Evolutionary conservation across 2,329 filamentous ascomycete species (phyloP).

Genomic region (Monosporascus sp.): DNA sequence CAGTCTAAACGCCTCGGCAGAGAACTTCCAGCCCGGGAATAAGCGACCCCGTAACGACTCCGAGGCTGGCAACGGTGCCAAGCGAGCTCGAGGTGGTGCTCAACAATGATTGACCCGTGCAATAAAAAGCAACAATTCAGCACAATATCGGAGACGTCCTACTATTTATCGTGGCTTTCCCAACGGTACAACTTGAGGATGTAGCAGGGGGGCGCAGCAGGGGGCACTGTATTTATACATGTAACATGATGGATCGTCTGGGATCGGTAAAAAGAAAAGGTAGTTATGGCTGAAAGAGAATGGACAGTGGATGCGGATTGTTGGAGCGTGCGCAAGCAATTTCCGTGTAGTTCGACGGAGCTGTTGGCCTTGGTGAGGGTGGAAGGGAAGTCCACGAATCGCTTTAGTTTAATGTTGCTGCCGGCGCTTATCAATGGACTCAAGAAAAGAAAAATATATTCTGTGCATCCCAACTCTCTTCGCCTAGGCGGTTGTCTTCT

Average conservation of each 20-base stretch:
- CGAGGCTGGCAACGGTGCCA: slow-evolving; percentile 32
- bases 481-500: no score
- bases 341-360: no score
- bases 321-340: no score
- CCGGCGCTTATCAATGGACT: no score
- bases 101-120: slow-evolving; percentile 7
- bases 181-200: not conserved
- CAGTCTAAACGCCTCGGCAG: slow-evolving; percentile 44
- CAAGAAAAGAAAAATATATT: no score
- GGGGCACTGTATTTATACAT: slow-evolving; percentile 1
- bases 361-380: no score
- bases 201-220: not conserved
- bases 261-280: not conserved
- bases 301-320: not conserved
- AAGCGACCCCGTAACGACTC: slow-evolving; percentile 50
- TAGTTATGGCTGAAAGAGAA: not conserved
- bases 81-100: slow-evolving; percentile 31
- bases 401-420: no score
- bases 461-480: no score
- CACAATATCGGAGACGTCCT: not conserved
- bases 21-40: slow-evolving; percentile 49
- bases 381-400: no score
- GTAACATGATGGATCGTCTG: not conserved
- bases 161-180: not conserved
- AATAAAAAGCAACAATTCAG: not conserved